phyloP scores from a whole-genome alignment of 208 protist species.

The Leptomonas seymouri region DNA sequence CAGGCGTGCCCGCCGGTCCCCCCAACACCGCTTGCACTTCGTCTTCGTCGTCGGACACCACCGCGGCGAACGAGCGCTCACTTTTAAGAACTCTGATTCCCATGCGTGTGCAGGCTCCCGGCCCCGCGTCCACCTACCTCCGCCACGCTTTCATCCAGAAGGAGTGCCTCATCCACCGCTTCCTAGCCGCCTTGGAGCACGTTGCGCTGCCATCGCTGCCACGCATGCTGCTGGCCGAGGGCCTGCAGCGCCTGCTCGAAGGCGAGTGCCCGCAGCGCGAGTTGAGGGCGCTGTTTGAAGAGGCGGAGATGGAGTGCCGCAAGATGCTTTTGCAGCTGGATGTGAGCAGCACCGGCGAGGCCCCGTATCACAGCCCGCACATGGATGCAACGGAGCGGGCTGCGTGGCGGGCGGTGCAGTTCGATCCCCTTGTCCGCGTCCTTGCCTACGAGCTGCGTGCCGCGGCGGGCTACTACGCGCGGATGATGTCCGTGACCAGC shows the following conservation, averaged over 20 bases:
- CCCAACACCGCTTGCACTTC: neutral
- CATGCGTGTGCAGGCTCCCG: slow-evolving; percentile 59
- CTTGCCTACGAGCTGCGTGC: slow-evolving; percentile 78
- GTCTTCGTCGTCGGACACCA: neutral
- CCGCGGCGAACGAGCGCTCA: slow-evolving; percentile 38
- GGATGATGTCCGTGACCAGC: slow-evolving; percentile 57
- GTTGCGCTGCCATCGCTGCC: slow-evolving; percentile 74
- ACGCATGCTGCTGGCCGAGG: slow-evolving; percentile 86
- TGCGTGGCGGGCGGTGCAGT: slow-evolving; percentile 38
- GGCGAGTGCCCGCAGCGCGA: slow-evolving; percentile 72
- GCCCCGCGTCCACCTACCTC: slow-evolving; percentile 56
- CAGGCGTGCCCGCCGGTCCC: neutral
- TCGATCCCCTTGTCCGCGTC: slow-evolving; percentile 62
- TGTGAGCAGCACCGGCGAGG: slow-evolving; percentile 2
- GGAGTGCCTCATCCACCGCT: slow-evolving; percentile 56
- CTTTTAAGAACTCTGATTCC: slow-evolving; percentile 80
- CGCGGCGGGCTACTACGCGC: slow-evolving; percentile 68
- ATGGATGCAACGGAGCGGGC: slow-evolving; percentile 26
- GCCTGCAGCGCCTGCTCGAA: slow-evolving; percentile 77
- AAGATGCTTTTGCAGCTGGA: slow-evolving; percentile 55
- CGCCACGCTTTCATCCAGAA: slow-evolving; percentile 79
- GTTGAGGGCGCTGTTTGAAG: slow-evolving; percentile 76
- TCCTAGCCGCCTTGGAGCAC: slow-evolving; percentile 65
- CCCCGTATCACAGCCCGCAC: slow-evolving; percentile 3
- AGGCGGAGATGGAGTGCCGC: slow-evolving; percentile 63